Conservation (phyloP, 352 stramenopile species). For the Globisporangium orthogonon region DNA sequence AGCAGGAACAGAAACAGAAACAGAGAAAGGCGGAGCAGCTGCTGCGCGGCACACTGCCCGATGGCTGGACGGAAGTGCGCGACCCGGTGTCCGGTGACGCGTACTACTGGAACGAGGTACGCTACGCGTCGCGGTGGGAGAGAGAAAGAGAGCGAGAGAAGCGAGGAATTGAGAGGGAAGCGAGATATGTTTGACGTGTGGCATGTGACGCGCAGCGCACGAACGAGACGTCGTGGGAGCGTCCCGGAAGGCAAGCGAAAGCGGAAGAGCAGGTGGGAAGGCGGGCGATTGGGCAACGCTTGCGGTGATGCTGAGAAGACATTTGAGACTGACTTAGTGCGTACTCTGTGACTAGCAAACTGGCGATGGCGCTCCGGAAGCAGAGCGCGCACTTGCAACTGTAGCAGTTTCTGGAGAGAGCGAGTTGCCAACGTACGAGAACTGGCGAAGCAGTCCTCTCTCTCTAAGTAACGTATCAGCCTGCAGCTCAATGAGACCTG, state of each 20-base stretch:
- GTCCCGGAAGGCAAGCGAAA: constrained; percentile 14
- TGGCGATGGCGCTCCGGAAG: background rate
- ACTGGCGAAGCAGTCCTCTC: background rate
- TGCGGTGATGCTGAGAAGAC: background rate
- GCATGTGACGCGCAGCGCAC: constrained; percentile 27
- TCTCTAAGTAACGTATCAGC: background rate
- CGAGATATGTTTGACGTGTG: background rate
- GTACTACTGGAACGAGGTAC: constrained; percentile 83
- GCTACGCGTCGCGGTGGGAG: background rate
- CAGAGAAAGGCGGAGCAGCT: background rate
- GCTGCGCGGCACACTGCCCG: constrained; percentile 12
- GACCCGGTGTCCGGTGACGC: constrained; percentile 43
- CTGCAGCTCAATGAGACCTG: background rate
- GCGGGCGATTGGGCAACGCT: background rate
- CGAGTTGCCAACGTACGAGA: background rate
- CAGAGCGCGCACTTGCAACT: background rate
- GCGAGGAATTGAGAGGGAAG: too few relatives aligned
- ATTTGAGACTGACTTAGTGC: background rate
- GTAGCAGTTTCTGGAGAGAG: background rate
- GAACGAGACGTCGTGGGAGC: constrained; percentile 75
- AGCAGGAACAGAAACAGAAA: constrained; percentile 17
- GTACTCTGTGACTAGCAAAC: background rate
- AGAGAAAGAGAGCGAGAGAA: background rate
- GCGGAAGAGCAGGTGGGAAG: constrained; percentile 2
- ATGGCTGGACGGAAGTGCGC: constrained; percentile 46